These are phyloP conservation scores for Sordariomycetes sp. DNA, from an alignment of 2,329 filamentous ascomycete species.

Conservation along the genomic window DNA sequence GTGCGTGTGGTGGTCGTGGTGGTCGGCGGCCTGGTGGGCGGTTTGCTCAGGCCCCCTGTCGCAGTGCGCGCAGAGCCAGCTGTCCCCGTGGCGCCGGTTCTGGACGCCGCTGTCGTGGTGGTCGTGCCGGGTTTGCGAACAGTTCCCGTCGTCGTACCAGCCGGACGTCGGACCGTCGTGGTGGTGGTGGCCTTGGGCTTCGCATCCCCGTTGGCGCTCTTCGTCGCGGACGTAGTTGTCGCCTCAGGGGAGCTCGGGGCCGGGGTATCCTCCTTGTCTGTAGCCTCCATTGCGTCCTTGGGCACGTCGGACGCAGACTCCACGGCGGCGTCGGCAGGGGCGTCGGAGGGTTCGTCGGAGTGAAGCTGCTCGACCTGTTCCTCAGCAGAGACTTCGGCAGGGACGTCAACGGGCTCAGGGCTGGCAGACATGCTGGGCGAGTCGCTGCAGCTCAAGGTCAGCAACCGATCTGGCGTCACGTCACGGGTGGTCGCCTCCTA, in stretches of 20 bases:
- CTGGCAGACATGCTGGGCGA: slow-evolving; percentile 11
- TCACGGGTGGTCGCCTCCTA: no score
- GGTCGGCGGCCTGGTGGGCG: slow-evolving; percentile 35
- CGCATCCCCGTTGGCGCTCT: slow-evolving; percentile 19
- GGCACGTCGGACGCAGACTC: slow-evolving; percentile 1
- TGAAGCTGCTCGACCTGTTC: background rate
- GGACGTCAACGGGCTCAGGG: slow-evolving; percentile 1
- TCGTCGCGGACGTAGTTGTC: slow-evolving; percentile 17
- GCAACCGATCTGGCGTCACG: no score
- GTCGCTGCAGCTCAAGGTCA: no score
- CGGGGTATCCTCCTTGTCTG: slow-evolving; percentile 9
- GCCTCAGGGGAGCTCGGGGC: slow-evolving; percentile 20
- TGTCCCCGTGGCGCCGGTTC: slow-evolving; percentile 15
- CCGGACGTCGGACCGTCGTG: slow-evolving; percentile 20
- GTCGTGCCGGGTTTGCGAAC: slow-evolving; percentile 11
- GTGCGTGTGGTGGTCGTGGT: slow-evolving; percentile 21
- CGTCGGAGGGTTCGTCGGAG: slow-evolving; percentile 19
- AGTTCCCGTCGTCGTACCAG: slow-evolving; percentile 1
- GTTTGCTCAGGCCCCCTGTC: slow-evolving; percentile 34
- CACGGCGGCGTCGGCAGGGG: slow-evolving; percentile 7
- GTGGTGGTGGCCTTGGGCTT: slow-evolving; percentile 18
- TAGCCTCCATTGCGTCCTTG: slow-evolving; percentile 1
- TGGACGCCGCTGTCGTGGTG: slow-evolving; percentile 15
- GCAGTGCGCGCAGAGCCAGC: no score
- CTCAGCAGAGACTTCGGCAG: background rate